These are phyloP conservation scores for Rhizophagus prolifer DNA, from an alignment of 192 early-diverging fungal species.

Conservation along the genomic window DNA sequence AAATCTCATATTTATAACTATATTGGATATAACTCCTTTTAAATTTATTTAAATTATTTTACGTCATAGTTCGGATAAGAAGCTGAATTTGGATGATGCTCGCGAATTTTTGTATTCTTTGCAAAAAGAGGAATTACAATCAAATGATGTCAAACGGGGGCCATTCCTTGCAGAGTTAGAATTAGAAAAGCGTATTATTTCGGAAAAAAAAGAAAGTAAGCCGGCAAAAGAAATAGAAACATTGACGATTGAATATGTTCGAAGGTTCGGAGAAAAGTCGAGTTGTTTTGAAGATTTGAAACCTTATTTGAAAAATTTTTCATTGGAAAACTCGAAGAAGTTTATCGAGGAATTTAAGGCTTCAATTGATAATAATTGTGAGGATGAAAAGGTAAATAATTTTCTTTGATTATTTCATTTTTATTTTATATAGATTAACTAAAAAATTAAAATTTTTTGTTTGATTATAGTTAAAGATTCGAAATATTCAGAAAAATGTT, in stretches of 20 bases:
- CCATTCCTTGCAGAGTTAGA: constrained; percentile 74
- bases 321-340: constrained; percentile 27
- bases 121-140: constrained; percentile 37
- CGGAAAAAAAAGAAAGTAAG: constrained; percentile 35
- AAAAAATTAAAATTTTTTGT: neutral
- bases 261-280: constrained; percentile 59
- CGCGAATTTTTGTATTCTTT: constrained; percentile 40
- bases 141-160: constrained; percentile 55
- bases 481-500: constrained; percentile 38
- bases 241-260: constrained; percentile 49
- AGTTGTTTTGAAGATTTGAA: constrained; percentile 79
- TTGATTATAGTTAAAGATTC: constrained; percentile 31
- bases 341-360: constrained; percentile 40
- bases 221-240: neutral
- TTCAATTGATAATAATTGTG: constrained; percentile 33
- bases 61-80: neutral
- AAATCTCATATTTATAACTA: neutral
- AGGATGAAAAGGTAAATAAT: constrained; percentile 42
- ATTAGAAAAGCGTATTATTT: constrained; percentile 42
- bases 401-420: neutral
- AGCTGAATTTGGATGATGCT: constrained; percentile 37
- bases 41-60: neutral
- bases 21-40: neutral
- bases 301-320: constrained; percentile 49
- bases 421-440: neutral